A percentile compares a stretch with the other conserved stretches of the same genome.
These are phyloP conservation scores for Diddensiella santjacobensis DNA, from an alignment of 805 yeast species.

Conservation along the genomic window DNA sequence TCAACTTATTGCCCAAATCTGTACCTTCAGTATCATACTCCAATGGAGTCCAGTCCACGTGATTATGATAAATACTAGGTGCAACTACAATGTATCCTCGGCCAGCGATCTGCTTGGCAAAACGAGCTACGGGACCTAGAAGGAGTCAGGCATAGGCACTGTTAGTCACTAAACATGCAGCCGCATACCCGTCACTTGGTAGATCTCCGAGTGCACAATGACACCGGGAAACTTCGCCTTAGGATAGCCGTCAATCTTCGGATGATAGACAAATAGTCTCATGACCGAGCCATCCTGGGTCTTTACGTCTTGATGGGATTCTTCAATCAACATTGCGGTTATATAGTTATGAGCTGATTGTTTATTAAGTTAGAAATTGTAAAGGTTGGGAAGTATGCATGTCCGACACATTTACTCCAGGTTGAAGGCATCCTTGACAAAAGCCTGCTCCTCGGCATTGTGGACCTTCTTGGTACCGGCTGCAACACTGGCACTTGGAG, in stretches of 20 bases:
- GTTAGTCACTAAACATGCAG: background rate
- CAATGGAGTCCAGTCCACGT: constrained; percentile 57
- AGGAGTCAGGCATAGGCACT: background rate
- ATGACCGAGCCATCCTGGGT: constrained; percentile 66
- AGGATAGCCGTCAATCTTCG: constrained; percentile 70
- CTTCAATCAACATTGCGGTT: constrained; percentile 59
- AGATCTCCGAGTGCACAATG: constrained; percentile 72
- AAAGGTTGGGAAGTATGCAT: background rate
- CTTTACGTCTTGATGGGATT: constrained; percentile 56
- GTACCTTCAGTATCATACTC: constrained; percentile 71
- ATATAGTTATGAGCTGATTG: background rate
- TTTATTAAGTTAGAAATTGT: background rate
- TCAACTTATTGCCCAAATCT: constrained; percentile 65
- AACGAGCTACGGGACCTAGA: constrained; percentile 76
- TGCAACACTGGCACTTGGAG: constrained; percentile 97
- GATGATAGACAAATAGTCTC: constrained; percentile 64
- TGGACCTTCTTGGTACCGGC: constrained; percentile 94
- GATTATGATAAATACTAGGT: constrained; percentile 77
- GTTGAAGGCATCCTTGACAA: constrained; percentile 71
- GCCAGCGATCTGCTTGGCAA: constrained; percentile 74
- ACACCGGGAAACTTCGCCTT: constrained; percentile 78
- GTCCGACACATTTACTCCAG: constrained; percentile 11
- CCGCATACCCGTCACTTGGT: constrained; percentile 46
- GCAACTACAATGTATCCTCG: constrained; percentile 78
- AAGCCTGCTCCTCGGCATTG: constrained; percentile 79